Evolutionary conservation across 2,329 filamentous ascomycete species (phyloP).

Genomic region (Dothidotthia symphoricarpi): DNA sequence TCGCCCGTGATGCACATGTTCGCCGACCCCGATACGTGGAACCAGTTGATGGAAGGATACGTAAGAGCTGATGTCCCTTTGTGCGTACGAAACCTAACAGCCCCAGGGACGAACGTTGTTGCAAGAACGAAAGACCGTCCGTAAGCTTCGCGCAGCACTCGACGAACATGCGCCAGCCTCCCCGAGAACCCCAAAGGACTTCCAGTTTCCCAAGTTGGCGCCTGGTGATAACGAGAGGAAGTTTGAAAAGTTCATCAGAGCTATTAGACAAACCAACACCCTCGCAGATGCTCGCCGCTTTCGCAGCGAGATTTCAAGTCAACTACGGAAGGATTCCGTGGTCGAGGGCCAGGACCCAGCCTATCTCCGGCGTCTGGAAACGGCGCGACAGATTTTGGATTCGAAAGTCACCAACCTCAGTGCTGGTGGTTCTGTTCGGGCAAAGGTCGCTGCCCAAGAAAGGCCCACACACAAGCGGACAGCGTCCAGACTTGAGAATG

Average conservation of each 20-base stretch:
- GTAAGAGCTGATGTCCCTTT: conserved; percentile 36
- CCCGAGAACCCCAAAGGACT: conserved; percentile 62
- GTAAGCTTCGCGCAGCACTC: conserved; percentile 83
- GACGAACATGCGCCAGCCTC: conserved; percentile 90
- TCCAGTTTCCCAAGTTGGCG: conserved; percentile 73
- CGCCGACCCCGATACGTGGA: conserved; percentile 94
- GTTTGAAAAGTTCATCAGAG: conserved; percentile 91
- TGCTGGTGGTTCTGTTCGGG: conserved; percentile 56
- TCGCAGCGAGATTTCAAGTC: conserved; percentile 86
- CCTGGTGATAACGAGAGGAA: conserved; percentile 84
- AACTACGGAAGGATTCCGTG: conserved; percentile 79
- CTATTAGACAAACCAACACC: conserved; percentile 83
- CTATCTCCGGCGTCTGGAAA: conserved; percentile 85
- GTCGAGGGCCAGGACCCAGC: conserved; percentile 78
- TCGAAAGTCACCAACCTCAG: conserved; percentile 83
- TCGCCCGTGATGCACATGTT: conserved; percentile 76
- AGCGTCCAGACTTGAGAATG: conserved; percentile 70
- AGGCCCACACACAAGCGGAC: conserved; percentile 40
- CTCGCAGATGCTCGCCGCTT: conserved; percentile 90
- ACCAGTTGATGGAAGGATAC: conserved; percentile 89
- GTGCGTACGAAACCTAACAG: conserved; percentile 13
- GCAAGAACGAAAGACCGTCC: conserved; percentile 92
- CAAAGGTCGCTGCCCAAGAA: conserved; percentile 42
- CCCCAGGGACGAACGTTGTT: conserved; percentile 72
- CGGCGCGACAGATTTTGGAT: conserved; percentile 85